Conservation (phyloP, 805 yeast genomes). For the Candida adriatica region DNA sequence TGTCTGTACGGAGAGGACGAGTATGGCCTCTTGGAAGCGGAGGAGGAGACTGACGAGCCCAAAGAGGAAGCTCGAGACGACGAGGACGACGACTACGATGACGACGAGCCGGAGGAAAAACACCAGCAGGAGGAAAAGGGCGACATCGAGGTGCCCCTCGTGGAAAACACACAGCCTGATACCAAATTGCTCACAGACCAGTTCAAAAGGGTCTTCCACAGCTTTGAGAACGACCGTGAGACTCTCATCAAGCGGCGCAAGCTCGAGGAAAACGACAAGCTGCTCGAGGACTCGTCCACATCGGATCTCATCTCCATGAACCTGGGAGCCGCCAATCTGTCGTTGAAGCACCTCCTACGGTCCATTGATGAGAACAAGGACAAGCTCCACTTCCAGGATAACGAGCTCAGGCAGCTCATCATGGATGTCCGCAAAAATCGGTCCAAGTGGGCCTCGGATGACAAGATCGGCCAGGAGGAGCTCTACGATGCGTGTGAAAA, state of each 20-base stretch:
- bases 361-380: conserved; percentile 77
- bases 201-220: conserved; percentile 68
- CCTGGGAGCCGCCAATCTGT: conserved; percentile 68
- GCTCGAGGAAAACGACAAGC: conserved; percentile 73
- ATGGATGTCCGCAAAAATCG: conserved; percentile 92
- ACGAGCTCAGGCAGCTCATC: conserved; percentile 76
- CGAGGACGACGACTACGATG: conserved; percentile 28
- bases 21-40: conserved; percentile 15
- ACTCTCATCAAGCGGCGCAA: conserved; percentile 69
- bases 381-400: conserved; percentile 66
- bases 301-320: conserved; percentile 31
- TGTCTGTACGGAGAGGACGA: conserved; percentile 25
- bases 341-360: conserved; percentile 72
- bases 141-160: conserved; percentile 26
- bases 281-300: conserved; percentile 33
- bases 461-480: conserved; percentile 94
- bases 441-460: conserved; percentile 97
- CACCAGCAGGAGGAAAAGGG: conserved; percentile 18
- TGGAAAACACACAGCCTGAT: conserved; percentile 28
- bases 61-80: conserved; percentile 24
- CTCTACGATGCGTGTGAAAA: conserved; percentile 96
- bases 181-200: conserved; percentile 41
- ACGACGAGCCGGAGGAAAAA: conserved; percentile 23
- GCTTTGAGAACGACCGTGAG: conserved; percentile 68
- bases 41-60: conserved; percentile 10